phyloP scores from a whole-genome alignment of 192 early-diverging fungal genomes.

The Backusella tuberculispora region DNA sequence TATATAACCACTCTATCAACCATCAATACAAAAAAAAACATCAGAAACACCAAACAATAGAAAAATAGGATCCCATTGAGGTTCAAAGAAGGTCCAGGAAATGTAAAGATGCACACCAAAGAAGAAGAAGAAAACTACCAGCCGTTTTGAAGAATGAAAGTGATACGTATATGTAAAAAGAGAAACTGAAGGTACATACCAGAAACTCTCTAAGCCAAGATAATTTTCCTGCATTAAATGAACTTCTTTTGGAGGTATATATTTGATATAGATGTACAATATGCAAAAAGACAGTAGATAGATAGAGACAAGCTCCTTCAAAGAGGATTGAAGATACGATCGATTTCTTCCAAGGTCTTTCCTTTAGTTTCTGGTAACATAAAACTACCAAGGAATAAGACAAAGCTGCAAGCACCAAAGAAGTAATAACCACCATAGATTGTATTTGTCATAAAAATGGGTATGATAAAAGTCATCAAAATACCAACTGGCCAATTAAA shows the following conservation, averaged over 20 bases:
- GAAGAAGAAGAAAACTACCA: neutral
- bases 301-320: neutral
- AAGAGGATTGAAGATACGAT: constrained; percentile 65
- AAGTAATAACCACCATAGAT: constrained; percentile 45
- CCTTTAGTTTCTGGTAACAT: constrained; percentile 86
- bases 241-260: neutral
- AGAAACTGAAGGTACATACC: neutral
- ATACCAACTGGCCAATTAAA: constrained; percentile 42
- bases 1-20: too few relatives aligned
- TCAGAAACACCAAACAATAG: constrained; percentile 8
- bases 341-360: constrained; percentile 86
- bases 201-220: neutral
- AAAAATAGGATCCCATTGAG: constrained; percentile 14
- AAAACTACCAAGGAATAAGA: constrained; percentile 54
- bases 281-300: too few relatives aligned
- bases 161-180: neutral
- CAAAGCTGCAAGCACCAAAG: constrained; percentile 40
- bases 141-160: neutral
- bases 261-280: neutral
- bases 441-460: constrained; percentile 42
- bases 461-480: constrained; percentile 45
- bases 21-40: neutral
- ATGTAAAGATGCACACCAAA: neutral
- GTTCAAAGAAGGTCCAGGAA: constrained; percentile 4
- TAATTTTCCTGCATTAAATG: too few relatives aligned